Percentiles rank a stretch among this genome's conserved stretches.
phyloP scores from a whole-genome alignment of 108 stramenopile species.

The Phaeodactylum tricornutum region DNA sequence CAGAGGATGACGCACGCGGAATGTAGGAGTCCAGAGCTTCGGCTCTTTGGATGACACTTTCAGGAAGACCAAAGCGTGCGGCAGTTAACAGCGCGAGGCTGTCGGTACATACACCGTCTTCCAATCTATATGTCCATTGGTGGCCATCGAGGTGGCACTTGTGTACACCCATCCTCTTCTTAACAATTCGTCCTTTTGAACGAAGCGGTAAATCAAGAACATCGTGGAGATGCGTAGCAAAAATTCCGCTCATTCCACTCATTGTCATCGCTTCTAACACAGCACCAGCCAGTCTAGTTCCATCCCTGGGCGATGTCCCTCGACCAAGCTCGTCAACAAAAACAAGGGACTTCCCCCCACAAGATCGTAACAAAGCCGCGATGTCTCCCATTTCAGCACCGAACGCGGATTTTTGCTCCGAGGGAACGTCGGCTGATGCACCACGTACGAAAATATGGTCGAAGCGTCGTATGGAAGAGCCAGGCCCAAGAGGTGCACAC shows the following conservation, averaged over 20 bases:
- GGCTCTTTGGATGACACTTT: conserved; percentile 61
- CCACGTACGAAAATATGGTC: conserved; percentile 87
- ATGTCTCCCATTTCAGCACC: conserved; percentile 96
- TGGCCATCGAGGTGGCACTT: neutral
- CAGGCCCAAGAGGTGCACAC: conserved; percentile 59
- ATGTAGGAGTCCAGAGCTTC: conserved; percentile 23
- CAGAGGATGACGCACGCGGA: neutral
- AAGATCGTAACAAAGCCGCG: conserved; percentile 73
- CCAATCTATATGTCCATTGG: conserved; percentile 75
- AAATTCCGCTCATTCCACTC: conserved; percentile 62
- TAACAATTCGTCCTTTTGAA: conserved; percentile 7
- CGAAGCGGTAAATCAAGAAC: conserved; percentile 44
- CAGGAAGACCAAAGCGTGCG: conserved; percentile 58
- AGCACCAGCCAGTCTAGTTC: conserved; percentile 76
- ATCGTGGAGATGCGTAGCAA: conserved; percentile 78
- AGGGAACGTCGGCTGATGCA: conserved; percentile 85
- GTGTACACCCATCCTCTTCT: conserved; percentile 32
- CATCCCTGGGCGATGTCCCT: conserved; percentile 87
- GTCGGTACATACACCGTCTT: conserved; percentile 81
- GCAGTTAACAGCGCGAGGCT: conserved; percentile 83
- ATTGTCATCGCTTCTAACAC: conserved; percentile 72
- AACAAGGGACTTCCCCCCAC: conserved; percentile 64
- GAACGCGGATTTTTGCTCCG: conserved; percentile 87
- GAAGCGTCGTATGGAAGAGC: conserved; percentile 57
- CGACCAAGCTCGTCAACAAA: conserved; percentile 95